Evolutionary conservation across 139 green algal species (phyloP).

Genomic region (Chlorella vulgaris): DNA sequence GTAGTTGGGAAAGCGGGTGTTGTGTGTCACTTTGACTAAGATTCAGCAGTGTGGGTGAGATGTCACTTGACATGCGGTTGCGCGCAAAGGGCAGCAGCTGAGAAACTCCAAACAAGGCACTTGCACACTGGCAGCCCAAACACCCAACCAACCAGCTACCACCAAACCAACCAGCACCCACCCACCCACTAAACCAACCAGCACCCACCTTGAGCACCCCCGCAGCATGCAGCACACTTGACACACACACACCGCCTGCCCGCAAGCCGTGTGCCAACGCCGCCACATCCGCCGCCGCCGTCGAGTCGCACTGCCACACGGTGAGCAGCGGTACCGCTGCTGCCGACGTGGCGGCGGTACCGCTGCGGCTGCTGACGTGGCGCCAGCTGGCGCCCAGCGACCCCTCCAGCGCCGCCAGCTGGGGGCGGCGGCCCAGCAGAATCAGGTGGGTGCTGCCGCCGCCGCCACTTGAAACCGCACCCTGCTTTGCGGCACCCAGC

Average conservation of each 20-base stretch:
- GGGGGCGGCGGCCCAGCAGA: slow-evolving; percentile 13
- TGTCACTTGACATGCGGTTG: background rate
- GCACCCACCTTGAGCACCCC: slow-evolving; percentile 55
- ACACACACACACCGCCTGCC: background rate
- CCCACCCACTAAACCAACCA: background rate
- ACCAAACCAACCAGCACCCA: background rate
- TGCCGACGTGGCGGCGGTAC: no score
- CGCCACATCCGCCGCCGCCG: slow-evolving; percentile 18
- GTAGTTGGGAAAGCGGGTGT: background rate
- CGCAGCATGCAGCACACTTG: slow-evolving; percentile 64
- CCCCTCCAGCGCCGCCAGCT: background rate
- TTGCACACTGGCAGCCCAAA: no score
- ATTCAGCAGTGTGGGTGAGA: background rate
- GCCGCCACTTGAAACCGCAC: background rate
- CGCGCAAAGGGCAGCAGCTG: no score
- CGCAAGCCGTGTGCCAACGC: background rate
- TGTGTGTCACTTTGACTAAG: background rate
- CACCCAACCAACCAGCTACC: no score
- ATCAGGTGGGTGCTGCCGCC: background rate
- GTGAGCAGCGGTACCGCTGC: no score
- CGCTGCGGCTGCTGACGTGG: no score
- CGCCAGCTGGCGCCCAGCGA: background rate
- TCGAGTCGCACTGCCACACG: slow-evolving; percentile 32
- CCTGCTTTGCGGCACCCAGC: no score
- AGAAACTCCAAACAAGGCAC: no score